Conservation (phyloP, 1,284 basidiomycete genomes). For the Rhizoctonia solani region DNA sequence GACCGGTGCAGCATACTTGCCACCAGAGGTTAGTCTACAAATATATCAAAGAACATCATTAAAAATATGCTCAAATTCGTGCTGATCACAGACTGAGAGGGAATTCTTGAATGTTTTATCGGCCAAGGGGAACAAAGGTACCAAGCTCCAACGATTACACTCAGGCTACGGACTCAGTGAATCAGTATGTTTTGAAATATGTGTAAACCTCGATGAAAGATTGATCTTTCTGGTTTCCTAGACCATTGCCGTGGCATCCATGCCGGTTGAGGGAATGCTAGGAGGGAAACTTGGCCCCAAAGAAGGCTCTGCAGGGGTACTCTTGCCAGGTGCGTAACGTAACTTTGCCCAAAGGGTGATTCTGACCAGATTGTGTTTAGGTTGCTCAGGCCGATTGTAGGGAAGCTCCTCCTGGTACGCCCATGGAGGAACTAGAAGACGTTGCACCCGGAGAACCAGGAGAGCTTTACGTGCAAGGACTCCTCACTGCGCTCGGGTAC, state of each 20-base stretch:
- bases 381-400: constrained; percentile 14
- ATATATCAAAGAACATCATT: background rate
- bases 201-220: background rate
- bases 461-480: constrained; percentile 60
- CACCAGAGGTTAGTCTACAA: constrained; percentile 52
- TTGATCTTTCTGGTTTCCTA: constrained; percentile 42
- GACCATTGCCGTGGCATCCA: constrained; percentile 59
- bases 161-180: constrained; percentile 78
- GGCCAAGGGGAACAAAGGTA: constrained; percentile 23
- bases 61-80: background rate
- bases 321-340: constrained; percentile 56
- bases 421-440: constrained; percentile 14
- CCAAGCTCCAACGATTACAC: constrained; percentile 16
- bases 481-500: constrained; percentile 57
- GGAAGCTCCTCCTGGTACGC: constrained; percentile 28
- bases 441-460: constrained; percentile 57
- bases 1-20: constrained; percentile 69
- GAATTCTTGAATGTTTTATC: constrained; percentile 11
- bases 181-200: constrained; percentile 52
- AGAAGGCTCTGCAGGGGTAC: constrained; percentile 57
- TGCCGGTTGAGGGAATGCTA: constrained; percentile 55
- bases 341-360: background rate
- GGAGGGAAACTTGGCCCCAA: constrained; percentile 50
- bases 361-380: background rate
- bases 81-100: background rate